phyloP scores from a whole-genome alignment of 768 basidiomycete species.

The Podaxis rugospora region DNA sequence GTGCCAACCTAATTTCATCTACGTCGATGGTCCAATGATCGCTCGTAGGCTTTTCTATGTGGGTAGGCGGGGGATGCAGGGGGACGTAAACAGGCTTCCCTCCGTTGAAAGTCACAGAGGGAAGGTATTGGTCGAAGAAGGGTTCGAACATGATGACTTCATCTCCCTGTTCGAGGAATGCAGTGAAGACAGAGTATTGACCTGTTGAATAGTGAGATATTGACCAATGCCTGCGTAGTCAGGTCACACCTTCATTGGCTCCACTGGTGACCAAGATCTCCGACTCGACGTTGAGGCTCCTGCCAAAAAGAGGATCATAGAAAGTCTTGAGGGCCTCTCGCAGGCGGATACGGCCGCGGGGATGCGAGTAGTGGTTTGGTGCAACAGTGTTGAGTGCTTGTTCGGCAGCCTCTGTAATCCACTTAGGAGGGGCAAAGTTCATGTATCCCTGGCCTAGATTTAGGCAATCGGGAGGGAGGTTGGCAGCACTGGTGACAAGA shows the following conservation, averaged over 20 bases:
- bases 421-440: constrained; percentile 84
- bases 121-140: constrained; percentile 95
- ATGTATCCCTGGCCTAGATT: constrained; percentile 96
- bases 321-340: constrained; percentile 82
- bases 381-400: constrained; percentile 58
- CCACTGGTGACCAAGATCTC: constrained; percentile 96
- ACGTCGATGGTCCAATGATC: constrained; percentile 91
- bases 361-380: constrained; percentile 87
- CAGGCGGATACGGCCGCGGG: constrained; percentile 82
- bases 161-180: constrained; percentile 88
- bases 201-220: constrained; percentile 39
- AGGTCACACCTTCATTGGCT: constrained; percentile 83
- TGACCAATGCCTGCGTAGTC: background rate
- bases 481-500: constrained; percentile 58
- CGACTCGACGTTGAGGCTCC: constrained; percentile 74
- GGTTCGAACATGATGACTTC: constrained; percentile 99
- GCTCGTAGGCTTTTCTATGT: constrained; percentile 43
- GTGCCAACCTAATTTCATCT: constrained; percentile 70
- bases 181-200: constrained; percentile 89
- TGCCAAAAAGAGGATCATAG: constrained; percentile 65
- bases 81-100: constrained; percentile 94
- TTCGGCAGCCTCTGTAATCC: constrained; percentile 72
- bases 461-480: constrained; percentile 87
- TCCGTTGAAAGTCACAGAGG: constrained; percentile 91
- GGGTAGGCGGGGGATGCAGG: constrained; percentile 73